Evolutionary conservation across 345 rosid genomes (phyloP).

Genomic region (Iberis pinnata): DNA sequence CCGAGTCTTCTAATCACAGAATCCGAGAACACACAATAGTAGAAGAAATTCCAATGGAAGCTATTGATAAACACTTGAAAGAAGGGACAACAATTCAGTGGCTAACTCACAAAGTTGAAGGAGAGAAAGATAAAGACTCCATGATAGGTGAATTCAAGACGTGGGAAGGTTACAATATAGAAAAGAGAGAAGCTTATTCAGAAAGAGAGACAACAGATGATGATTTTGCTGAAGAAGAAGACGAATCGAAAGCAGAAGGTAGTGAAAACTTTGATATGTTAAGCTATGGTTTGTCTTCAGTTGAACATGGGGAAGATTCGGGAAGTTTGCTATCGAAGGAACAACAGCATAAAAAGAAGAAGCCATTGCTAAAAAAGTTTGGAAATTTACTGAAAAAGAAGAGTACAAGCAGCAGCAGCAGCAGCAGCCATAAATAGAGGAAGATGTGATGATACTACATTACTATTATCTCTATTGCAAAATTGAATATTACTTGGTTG

Average conservation of each 20-base stretch:
- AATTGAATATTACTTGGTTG: conserved; percentile 15
- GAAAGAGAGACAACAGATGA: conserved; percentile 57
- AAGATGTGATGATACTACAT: background rate
- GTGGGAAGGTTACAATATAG: conserved; percentile 88
- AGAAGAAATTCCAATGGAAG: conserved; percentile 37
- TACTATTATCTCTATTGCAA: background rate
- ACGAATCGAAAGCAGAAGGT: conserved; percentile 54
- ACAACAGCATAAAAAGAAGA: conserved; percentile 78
- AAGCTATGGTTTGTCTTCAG: conserved; percentile 44
- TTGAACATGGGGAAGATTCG: conserved; percentile 48
- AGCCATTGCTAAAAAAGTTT: conserved; percentile 76
- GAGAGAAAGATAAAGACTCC: conserved; percentile 49
- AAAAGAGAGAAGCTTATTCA: conserved; percentile 79
- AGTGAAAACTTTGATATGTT: conserved; percentile 56
- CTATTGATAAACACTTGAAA: conserved; percentile 25
- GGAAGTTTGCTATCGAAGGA: conserved; percentile 51
- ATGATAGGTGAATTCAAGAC: conserved; percentile 59
- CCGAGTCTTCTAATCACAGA: conserved; percentile 34
- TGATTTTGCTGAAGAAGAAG: conserved; percentile 68
- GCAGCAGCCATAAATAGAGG: conserved; percentile 46
- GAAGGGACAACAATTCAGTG: conserved; percentile 12
- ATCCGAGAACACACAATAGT: conserved; percentile 28
- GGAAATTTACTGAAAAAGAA: conserved; percentile 91
- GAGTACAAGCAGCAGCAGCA: conserved; percentile 33
- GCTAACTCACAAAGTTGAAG: conserved; percentile 36